Conservation (phyloP, 2,329 filamentous ascomycete species). For the Talaromyces amestolkiae region DNA sequence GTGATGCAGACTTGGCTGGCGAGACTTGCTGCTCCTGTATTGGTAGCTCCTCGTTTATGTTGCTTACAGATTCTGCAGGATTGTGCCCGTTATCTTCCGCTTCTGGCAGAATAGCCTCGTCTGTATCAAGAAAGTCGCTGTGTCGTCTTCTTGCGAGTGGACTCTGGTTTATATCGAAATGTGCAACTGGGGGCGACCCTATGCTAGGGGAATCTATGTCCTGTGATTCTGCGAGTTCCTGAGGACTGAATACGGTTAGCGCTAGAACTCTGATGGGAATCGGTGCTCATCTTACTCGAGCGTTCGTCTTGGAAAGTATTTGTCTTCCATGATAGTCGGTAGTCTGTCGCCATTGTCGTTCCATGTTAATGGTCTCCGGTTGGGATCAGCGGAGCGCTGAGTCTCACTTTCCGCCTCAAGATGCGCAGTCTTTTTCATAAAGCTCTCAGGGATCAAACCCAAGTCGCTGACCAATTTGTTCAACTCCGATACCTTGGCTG, state of each 20-base stretch:
- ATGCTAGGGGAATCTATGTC: constrained; percentile 32
- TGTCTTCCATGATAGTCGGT: constrained; percentile 60
- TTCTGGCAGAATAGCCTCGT: background rate
- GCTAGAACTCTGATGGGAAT: background rate
- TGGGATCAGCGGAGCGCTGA: background rate
- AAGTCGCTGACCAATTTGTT: constrained; percentile 55
- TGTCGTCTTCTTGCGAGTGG: constrained; percentile 13
- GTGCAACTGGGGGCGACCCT: constrained; percentile 50
- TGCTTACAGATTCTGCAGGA: background rate
- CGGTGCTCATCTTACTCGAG: constrained; percentile 47
- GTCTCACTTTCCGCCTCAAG: constrained; percentile 20
- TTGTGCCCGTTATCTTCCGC: background rate
- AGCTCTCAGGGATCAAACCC: constrained; percentile 42
- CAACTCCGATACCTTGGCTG: constrained; percentile 57
- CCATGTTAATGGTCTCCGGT: constrained; percentile 12
- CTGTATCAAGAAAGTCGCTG: background rate
- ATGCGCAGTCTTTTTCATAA: constrained; percentile 24
- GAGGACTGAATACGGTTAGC: constrained; percentile 27
- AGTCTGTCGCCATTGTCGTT: constrained; percentile 41
- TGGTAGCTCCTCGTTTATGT: background rate
- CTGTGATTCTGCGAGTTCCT: constrained; percentile 34
- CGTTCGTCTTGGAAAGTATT: constrained; percentile 56
- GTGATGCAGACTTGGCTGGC: constrained; percentile 14
- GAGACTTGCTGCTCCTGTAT: constrained; percentile 1
- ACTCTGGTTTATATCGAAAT: constrained; percentile 35